Conservation (phyloP, 257 asterid genomes). For the Petunia secreta region DNA sequence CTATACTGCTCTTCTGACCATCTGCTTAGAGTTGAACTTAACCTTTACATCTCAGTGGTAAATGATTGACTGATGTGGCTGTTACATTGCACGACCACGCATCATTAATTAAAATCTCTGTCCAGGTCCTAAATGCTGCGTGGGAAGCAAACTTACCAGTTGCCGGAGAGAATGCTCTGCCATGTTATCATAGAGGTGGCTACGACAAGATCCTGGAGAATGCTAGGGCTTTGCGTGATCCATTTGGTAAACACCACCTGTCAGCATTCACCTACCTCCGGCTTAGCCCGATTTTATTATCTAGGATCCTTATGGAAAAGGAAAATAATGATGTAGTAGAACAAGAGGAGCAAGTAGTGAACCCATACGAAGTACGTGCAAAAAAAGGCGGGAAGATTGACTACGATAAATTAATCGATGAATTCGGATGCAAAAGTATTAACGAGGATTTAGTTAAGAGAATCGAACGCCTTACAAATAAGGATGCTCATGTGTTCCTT, state of each 20-base stretch:
- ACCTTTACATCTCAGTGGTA: too few relatives aligned
- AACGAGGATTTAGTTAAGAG: slow-evolving; percentile 73
- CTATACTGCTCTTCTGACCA: too few relatives aligned
- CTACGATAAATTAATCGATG: slow-evolving; percentile 84
- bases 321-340: slow-evolving; percentile 7
- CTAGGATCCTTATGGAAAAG: background rate
- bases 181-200: background rate
- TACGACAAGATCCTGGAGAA: background rate
- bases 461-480: slow-evolving; percentile 71
- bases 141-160: too few relatives aligned
- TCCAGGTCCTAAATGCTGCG: too few relatives aligned
- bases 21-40: too few relatives aligned
- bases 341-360: slow-evolving; percentile 63
- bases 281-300: slow-evolving; percentile 40
- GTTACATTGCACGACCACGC: too few relatives aligned
- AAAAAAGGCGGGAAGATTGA: slow-evolving; percentile 86
- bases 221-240: slow-evolving; percentile 58
- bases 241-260: slow-evolving; percentile 57
- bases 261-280: slow-evolving; percentile 75
- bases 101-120: too few relatives aligned
- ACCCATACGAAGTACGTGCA: slow-evolving; percentile 88
- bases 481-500: slow-evolving; percentile 88
- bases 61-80: too few relatives aligned
- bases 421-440: slow-evolving; percentile 90
- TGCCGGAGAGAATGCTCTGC: background rate